phyloP scores from a whole-genome alignment of 2,329 filamentous ascomycete genomes.

The Sporothrix globosa region DNA sequence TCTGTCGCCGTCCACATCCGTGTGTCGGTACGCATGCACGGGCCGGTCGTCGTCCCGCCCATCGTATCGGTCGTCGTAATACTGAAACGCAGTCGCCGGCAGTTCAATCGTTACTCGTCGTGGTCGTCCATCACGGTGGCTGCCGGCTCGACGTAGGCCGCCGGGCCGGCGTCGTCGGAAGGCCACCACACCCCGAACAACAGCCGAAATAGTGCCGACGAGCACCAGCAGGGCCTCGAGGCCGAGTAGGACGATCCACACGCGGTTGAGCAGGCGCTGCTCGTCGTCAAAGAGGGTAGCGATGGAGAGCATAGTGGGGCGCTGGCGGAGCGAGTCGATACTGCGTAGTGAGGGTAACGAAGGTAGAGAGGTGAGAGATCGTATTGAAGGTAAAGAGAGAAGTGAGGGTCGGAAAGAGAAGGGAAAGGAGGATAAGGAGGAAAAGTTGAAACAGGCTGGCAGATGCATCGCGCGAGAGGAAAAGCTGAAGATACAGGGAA shows the following conservation, averaged over 20 bases:
- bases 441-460: conserved; percentile 21
- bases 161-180: conserved; percentile 27
- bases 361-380: neutral
- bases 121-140: neutral
- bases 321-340: conserved; percentile 19
- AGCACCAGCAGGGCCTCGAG: conserved; percentile 41
- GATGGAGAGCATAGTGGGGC: conserved; percentile 35
- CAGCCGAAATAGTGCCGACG: conserved; percentile 30
- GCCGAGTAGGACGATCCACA: conserved; percentile 42
- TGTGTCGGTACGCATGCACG: neutral
- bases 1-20: neutral
- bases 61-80: conserved; percentile 22
- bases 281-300: conserved; percentile 39
- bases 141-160: conserved; percentile 9
- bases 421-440: neutral
- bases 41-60: conserved; percentile 4
- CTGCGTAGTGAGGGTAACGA: conserved; percentile 9
- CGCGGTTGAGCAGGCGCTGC: conserved; percentile 40
- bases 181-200: conserved; percentile 29
- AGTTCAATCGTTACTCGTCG: conserved; percentile 31
- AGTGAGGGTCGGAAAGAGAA: neutral
- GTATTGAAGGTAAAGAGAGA: neutral
- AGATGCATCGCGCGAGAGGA: conserved; percentile 18
- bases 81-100: conserved; percentile 22
- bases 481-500: neutral